Evolutionary conservation across 1,284 basidiomycete species (phyloP).

Genomic region (Moniliella sp.): DNA sequence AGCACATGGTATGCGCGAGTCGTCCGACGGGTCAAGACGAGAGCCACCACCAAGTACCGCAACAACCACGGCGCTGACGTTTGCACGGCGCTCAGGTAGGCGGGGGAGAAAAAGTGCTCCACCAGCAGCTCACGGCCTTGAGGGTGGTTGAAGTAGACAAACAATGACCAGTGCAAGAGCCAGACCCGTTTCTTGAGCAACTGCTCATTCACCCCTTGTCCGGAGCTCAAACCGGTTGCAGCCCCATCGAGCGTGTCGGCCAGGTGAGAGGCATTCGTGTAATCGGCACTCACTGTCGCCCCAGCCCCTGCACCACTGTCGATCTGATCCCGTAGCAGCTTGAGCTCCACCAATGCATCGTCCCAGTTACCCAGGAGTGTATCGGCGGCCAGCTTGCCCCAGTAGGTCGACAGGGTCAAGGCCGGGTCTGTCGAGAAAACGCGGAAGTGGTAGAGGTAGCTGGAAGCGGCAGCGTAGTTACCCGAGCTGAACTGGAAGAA

Average conservation of each 20-base stretch:
- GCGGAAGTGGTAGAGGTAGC: slow-evolving; percentile 95
- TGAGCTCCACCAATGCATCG: slow-evolving; percentile 72
- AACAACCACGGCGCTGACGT: slow-evolving; percentile 84
- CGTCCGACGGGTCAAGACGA: slow-evolving; percentile 63
- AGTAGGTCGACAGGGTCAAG: slow-evolving; percentile 78
- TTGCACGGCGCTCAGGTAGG: slow-evolving; percentile 94
- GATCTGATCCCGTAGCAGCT: slow-evolving; percentile 71
- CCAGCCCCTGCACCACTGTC: too few species aligned
- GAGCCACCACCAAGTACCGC: slow-evolving; percentile 76
- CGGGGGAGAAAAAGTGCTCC: slow-evolving; percentile 81
- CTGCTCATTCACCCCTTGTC: slow-evolving; percentile 38
- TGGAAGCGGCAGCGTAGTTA: slow-evolving; percentile 80
- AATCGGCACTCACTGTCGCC: too few species aligned
- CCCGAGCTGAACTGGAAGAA: slow-evolving; percentile 94
- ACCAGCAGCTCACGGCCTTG: slow-evolving; percentile 76
- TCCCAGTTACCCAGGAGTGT: slow-evolving; percentile 89
- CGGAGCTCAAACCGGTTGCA: too few species aligned
- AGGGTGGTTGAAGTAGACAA: slow-evolving; percentile 91
- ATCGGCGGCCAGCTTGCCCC: slow-evolving; percentile 92
- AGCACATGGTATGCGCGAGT: slow-evolving; percentile 23
- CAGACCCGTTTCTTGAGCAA: slow-evolving; percentile 77
- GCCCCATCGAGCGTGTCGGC: too few species aligned
- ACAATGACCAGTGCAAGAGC: slow-evolving; percentile 92
- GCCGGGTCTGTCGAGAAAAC: slow-evolving; percentile 79
- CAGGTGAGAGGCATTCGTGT: too few species aligned